Base-by-base conservation (phyloP, 768 basidiomycete genomes). In the Leucosporidium scottii region DNA sequence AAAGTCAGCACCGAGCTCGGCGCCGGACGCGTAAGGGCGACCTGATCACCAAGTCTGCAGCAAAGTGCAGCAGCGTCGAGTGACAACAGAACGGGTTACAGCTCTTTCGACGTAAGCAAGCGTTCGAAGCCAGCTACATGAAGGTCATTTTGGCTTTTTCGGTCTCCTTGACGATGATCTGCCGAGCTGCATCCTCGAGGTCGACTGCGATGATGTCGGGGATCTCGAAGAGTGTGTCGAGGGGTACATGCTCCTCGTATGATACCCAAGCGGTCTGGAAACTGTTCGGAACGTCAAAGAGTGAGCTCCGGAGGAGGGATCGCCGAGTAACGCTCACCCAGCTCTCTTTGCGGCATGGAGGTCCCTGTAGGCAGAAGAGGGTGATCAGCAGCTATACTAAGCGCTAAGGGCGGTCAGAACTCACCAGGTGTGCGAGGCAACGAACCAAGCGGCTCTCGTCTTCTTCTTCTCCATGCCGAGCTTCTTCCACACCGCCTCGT, bases 241-340 rank as follows among this genome's bases (percentile, higher is more conserved):
- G 50, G 13, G 31, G 12, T 17, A 63, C 17, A 49, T 66, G 54
- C 54, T 71, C 70, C 28, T 71, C 70, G 55, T 71, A 68, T 0
- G 61, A 62, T 12, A 68, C 67, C 28, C 62, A 64, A 0, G 70
- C 70, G 10, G 70, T 71, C 44, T 66, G 59, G 64, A 71, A 71
- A 2, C 70, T 68, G 62, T 36, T 30, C 17, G 18, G 53, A 13
- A n/a, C 2, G 5, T 13, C 25, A 9, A 15, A 54, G 31, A 28
- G 60, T 34, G 28, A 47, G 31, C 5, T 20, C 21, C 15, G 27
- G 47, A 44, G 13, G 39, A 44, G 13, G 39, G 39, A 44, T 44
- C 39, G 39, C 39, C 39, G 39, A 44, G 39, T 13, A 44, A 13
- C 39, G 39, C 69, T 53, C 12, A 71, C 70, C 70, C 70, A 28